Conservation (phyloP, 208 protist genomes). For the Trichomonas vaginalis region DNA sequence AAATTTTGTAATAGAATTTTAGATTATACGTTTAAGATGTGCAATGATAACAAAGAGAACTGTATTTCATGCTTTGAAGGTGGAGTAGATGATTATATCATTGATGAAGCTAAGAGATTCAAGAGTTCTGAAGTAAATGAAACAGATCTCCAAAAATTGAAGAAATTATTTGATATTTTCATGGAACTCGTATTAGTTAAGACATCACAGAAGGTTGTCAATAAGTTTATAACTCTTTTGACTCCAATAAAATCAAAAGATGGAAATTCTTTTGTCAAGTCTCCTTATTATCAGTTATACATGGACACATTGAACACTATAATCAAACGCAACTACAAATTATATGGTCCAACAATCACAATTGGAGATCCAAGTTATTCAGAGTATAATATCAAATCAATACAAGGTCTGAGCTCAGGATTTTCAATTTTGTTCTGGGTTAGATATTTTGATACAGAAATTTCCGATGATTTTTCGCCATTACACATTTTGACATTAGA, state of each 20-base stretch:
- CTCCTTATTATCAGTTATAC: neutral
- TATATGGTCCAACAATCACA: neutral
- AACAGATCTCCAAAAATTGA: neutral
- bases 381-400: neutral
- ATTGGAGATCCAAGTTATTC: neutral
- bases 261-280: neutral
- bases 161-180: neutral
- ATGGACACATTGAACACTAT: neutral
- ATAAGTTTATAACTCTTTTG: neutral
- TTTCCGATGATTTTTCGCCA: neutral
- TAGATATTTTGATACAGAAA: neutral
- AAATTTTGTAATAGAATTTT: neutral
- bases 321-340: neutral
- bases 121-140: neutral
- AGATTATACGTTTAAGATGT: neutral
- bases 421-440: neutral
- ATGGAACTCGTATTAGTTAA: neutral
- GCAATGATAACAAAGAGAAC: neutral
- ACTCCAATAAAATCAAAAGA: neutral
- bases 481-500: neutral
- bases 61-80: neutral
- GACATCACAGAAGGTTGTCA: neutral
- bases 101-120: neutral
- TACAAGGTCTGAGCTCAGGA: neutral
- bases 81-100: neutral